Evolutionary conservation across 2,329 filamentous ascomycete genomes (phyloP), one percentile per base, ranked within the genome.

Genomic region (Aureobasidium vineae): DNA sequence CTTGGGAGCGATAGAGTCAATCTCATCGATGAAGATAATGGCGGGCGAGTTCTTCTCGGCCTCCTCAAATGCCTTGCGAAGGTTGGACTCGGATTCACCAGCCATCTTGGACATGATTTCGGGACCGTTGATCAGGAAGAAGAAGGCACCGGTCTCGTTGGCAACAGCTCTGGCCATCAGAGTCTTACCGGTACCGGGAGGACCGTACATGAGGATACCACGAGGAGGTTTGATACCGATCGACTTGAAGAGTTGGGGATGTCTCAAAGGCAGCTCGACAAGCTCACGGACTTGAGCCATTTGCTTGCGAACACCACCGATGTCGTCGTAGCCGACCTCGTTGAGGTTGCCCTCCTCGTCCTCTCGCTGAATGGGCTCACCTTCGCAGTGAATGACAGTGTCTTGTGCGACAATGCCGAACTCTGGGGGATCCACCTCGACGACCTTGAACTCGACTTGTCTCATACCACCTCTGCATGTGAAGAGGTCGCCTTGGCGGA

Each of bases 51-150:
- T 98, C 88, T 98, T 98, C 84, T 98, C 94, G 50, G 95, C 95
- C 83, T 98, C 95, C 79, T 98, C 95, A 75, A 99, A 99, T n/a
- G 95, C 95, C 83, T 98, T 98, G 75, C 95, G 90, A 72, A 99
- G 81, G 79, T 98, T 98, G 68, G 94, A 98, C 80, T 98, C 95
- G 68, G 95, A 98, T 81, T 99, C 95, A 86, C 95, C 95, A 68
- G 95, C 95, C 95, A 98, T 98, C 87, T 98, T 98, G 68, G 94
- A 97, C 95, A 99, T 98, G 83, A 99, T 98, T 79, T 98, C 95
- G 63, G 95, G 95, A 71, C 95, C 94, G 81, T 98, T 98, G 86
- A 99, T 98, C 70, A 98, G 82, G 88, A 99, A 98, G 84, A 99
- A 99, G 84, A 98, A 98, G 57, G 94, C 94, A 74, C 95, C 95